Conservation (phyloP, 768 basidiomycete species). For the Hygrocybe coccinea region DNA sequence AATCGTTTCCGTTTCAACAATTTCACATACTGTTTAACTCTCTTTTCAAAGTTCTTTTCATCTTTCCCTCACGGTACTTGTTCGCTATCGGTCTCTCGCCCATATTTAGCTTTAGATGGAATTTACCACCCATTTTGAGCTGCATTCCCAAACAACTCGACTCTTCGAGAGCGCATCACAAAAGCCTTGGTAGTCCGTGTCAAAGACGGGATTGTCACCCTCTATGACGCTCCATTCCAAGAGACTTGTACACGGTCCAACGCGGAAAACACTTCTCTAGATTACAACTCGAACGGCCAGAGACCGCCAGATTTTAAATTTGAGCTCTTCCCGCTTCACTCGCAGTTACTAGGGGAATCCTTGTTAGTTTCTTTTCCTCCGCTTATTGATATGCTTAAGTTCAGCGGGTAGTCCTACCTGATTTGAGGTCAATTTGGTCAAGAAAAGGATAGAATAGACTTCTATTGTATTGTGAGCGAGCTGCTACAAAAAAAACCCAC, state of each 20-base stretch:
- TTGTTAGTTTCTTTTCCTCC: constrained; percentile 90
- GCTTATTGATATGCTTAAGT: too few relatives aligned
- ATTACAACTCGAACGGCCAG: constrained; percentile 67
- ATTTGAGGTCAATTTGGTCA: constrained; percentile 67
- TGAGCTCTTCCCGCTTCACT: constrained; percentile 83
- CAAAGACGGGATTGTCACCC: constrained; percentile 61
- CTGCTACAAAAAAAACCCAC: constrained; percentile 16
- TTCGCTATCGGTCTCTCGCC: constrained; percentile 80
- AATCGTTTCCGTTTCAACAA: constrained; percentile 75
- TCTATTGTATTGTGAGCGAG: constrained; percentile 48
- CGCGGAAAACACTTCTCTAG: constrained; percentile 71
- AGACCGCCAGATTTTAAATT: constrained; percentile 74
- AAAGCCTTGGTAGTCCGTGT: constrained; percentile 38
- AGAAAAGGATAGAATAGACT: constrained; percentile 25
- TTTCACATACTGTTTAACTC: too few relatives aligned
- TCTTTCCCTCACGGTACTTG: constrained; percentile 81
- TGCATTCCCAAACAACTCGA: constrained; percentile 85
- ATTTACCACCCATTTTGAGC: constrained; percentile 79
- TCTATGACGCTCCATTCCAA: constrained; percentile 77
- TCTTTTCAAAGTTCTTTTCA: constrained; percentile 79
- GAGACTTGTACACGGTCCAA: constrained; percentile 72
- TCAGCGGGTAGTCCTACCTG: too few relatives aligned
- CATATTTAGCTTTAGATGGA: constrained; percentile 83
- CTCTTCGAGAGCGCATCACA: constrained; percentile 66
- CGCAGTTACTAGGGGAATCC: constrained; percentile 86